phyloP scores from a whole-genome alignment of 768 basidiomycete genomes.

The Nevesoporus exiguus region DNA sequence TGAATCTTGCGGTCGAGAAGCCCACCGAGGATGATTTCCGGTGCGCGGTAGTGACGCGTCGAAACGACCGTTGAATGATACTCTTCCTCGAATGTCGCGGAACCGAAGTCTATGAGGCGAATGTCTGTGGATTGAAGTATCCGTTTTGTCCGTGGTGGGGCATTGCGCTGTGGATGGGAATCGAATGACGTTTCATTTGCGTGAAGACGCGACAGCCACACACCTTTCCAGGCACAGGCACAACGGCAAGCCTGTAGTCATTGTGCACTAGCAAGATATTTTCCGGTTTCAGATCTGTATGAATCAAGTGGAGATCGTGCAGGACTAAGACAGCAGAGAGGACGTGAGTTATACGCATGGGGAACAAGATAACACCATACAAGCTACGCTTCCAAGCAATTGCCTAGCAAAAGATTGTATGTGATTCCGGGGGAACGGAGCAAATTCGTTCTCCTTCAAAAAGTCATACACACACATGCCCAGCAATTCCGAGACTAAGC shows the following conservation, averaged over 20 bases:
- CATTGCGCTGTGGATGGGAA: conserved; percentile 49
- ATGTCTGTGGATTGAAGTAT: conserved; percentile 88
- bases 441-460: conserved; percentile 95
- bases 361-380: conserved; percentile 48
- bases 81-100: conserved; percentile 95
- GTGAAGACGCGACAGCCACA: not conserved
- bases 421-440: conserved; percentile 93
- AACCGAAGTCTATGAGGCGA: conserved; percentile 96
- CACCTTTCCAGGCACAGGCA: conserved; percentile 68
- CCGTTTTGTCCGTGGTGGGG: conserved; percentile 65
- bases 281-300: conserved; percentile 99
- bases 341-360: not conserved
- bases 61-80: conserved; percentile 98
- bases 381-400: conserved; percentile 88
- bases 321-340: conserved; percentile 54
- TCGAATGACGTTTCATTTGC: conserved; percentile 7
- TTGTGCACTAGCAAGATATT: conserved; percentile 94
- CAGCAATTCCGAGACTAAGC: conserved; percentile 91
- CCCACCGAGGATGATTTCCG: conserved; percentile 96
- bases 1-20: conserved; percentile 16
- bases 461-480: conserved; percentile 99
- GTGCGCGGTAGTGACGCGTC: conserved; percentile 97
- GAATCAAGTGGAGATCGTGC: conserved; percentile 86
- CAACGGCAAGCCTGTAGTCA: conserved; percentile 58
- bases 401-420: conserved; percentile 95